phyloP scores from a whole-genome alignment of 2,329 filamentous ascomycete genomes.

The Colletotrichum sp. region DNA sequence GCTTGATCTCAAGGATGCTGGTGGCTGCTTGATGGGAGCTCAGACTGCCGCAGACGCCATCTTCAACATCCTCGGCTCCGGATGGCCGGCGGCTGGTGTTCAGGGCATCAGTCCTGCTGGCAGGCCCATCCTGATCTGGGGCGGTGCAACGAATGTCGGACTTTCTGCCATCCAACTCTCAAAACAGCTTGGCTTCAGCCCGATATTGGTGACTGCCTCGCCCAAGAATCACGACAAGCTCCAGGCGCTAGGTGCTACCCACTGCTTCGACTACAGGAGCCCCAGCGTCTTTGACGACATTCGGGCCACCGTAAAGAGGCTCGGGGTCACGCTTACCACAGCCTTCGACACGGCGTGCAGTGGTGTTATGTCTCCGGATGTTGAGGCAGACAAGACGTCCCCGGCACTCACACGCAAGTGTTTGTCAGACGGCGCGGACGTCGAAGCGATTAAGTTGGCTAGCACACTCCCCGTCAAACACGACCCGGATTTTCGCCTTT shows the following conservation, averaged over 20 bases:
- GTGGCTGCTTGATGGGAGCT: neutral
- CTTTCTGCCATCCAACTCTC: slow-evolving; percentile 40
- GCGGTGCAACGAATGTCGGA: slow-evolving; percentile 37
- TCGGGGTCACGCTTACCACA: neutral
- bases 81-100: neutral
- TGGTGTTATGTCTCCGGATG: neutral
- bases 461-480: neutral
- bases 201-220: slow-evolving; percentile 36
- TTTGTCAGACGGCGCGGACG: neutral
- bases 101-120: neutral
- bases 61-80: neutral
- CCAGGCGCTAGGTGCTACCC: slow-evolving; percentile 33
- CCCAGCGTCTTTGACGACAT: neutral
- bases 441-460: neutral
- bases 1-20: neutral
- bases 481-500: neutral
- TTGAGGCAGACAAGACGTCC: neutral
- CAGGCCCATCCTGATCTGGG: slow-evolving; percentile 37
- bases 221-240: slow-evolving; percentile 34
- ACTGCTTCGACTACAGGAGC: slow-evolving; percentile 36
- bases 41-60: neutral
- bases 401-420: neutral
- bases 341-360: neutral
- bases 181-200: slow-evolving; percentile 28
- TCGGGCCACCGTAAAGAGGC: neutral